phyloP scores from a whole-genome alignment of 2,329 filamentous ascomycete species.

The Epichloe gansuensis region DNA sequence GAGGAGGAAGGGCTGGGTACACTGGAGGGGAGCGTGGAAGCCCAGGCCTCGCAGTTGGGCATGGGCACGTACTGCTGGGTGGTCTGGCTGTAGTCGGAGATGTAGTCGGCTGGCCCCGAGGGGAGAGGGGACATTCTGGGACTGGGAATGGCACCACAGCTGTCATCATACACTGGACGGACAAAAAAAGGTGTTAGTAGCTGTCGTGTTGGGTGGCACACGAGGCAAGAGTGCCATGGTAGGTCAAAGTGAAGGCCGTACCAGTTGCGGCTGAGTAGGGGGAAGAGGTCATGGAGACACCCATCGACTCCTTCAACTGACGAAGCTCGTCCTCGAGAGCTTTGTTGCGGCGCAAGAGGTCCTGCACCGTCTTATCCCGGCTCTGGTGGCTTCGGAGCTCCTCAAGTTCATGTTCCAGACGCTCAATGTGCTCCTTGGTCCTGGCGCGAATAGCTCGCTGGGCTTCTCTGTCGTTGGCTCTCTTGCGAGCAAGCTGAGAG shows the following conservation, averaged over 20 bases:
- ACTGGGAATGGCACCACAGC: slow-evolving; percentile 27
- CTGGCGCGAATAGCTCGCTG: slow-evolving; percentile 77
- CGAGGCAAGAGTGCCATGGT: slow-evolving; percentile 1
- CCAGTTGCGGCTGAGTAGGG: slow-evolving; percentile 28
- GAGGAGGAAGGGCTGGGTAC: slow-evolving; percentile 41
- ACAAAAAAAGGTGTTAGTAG: slow-evolving; percentile 11
- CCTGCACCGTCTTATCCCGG: slow-evolving; percentile 38
- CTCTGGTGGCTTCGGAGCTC: slow-evolving; percentile 46
- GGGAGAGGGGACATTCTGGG: slow-evolving; percentile 34
- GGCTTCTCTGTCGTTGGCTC: slow-evolving; percentile 82
- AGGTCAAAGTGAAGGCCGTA: slow-evolving; percentile 15
- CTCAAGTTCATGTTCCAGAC: slow-evolving; percentile 59
- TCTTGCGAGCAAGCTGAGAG: slow-evolving; percentile 78
- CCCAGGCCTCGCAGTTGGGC: slow-evolving; percentile 34
- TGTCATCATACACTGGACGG: slow-evolving; percentile 26
- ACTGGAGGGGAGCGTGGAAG: slow-evolving; percentile 31
- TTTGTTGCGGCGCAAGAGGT: slow-evolving; percentile 38
- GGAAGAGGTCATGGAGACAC: slow-evolving; percentile 27
- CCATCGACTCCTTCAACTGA: slow-evolving; percentile 31
- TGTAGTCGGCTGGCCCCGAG: slow-evolving; percentile 26
- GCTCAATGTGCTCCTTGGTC: slow-evolving; percentile 76
- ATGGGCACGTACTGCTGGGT: slow-evolving; percentile 22
- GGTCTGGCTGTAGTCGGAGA: slow-evolving; percentile 26
- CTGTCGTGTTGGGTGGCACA: slow-evolving; percentile 1
- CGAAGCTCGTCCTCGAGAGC: slow-evolving; percentile 40